phyloP scores from a whole-genome alignment of 441 rosid genomes.

The Brassica balearica region DNA sequence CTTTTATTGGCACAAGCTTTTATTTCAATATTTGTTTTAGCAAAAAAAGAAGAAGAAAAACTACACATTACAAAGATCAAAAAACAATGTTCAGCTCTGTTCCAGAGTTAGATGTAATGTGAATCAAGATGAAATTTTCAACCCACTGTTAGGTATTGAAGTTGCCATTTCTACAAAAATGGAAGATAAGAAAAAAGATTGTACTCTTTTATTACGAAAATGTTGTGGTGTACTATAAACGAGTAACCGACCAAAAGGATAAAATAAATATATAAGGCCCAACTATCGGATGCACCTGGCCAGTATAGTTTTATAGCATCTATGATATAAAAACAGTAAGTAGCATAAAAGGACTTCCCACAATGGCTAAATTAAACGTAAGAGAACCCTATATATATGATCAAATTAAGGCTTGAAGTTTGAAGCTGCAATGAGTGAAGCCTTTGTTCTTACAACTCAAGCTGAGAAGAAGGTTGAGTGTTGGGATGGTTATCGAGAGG shows the following conservation, averaged over 20 bases:
- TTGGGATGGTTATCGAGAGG: conserved; percentile 90
- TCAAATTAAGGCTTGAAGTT: conserved; percentile 12
- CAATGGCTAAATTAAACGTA: conserved; percentile 7
- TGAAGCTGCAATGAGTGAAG: not conserved
- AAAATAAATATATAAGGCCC: too few species aligned
- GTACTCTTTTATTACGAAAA: too few species aligned
- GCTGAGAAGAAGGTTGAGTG: conserved; percentile 54
- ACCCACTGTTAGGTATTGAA: too few species aligned
- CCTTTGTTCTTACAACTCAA: conserved; percentile 33
- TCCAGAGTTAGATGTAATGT: too few species aligned
- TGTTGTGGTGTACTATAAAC: too few species aligned
- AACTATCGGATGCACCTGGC: conserved; percentile 10
- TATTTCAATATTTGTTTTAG: not conserved
- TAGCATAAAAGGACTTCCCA: not conserved
- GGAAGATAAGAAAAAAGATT: too few species aligned
- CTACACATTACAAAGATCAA: not conserved
- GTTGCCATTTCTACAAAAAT: too few species aligned
- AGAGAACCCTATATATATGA: conserved; percentile 1
- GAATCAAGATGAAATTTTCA: too few species aligned
- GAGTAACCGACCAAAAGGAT: too few species aligned
- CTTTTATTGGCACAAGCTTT: not conserved
- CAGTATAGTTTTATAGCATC: conserved; percentile 20
- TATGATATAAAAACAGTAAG: not conserved
- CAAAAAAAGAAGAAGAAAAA: not conserved
- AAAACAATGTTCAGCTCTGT: not conserved